These are phyloP conservation scores for Ogataea saltuana DNA, from an alignment of 805 yeast genomes.

Conservation along the genomic window DNA sequence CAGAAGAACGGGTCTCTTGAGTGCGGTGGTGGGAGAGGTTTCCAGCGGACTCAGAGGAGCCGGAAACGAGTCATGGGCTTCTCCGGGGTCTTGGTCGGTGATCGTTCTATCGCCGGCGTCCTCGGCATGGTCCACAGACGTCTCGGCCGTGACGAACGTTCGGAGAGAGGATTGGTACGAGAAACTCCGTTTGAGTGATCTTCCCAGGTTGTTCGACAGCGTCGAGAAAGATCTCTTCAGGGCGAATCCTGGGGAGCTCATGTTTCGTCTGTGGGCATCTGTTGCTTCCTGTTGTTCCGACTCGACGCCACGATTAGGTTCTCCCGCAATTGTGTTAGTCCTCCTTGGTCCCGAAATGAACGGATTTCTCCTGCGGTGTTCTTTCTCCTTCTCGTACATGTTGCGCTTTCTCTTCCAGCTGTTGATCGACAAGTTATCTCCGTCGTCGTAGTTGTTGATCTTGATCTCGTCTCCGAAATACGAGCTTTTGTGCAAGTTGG, in stretches of 20 bases:
- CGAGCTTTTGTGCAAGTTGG: constrained; percentile 1
- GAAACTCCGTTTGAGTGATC: constrained; percentile 28
- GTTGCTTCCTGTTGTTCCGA: too few species aligned
- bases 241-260: constrained; percentile 18
- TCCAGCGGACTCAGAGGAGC: too few species aligned
- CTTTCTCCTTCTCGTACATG: constrained; percentile 38
- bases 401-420: constrained; percentile 55
- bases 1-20: constrained; percentile 6
- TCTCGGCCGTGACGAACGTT: constrained; percentile 30
- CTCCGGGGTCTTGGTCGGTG: too few species aligned
- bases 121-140: too few species aligned
- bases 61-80: too few species aligned
- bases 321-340: constrained; percentile 9
- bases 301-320: background rate
- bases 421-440: constrained; percentile 49
- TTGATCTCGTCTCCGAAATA: constrained; percentile 28
- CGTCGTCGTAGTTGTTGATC: constrained; percentile 36
- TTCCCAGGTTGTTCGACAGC: constrained; percentile 29
- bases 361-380: constrained; percentile 12
- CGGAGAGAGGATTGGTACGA: constrained; percentile 34
- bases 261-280: constrained; percentile 7
- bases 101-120: too few species aligned
- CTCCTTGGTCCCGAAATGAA: constrained; percentile 5
- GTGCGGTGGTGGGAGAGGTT: background rate
- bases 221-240: constrained; percentile 32